Conservation (phyloP, 2,329 filamentous ascomycete species). For the Aspergillus floridensis region DNA sequence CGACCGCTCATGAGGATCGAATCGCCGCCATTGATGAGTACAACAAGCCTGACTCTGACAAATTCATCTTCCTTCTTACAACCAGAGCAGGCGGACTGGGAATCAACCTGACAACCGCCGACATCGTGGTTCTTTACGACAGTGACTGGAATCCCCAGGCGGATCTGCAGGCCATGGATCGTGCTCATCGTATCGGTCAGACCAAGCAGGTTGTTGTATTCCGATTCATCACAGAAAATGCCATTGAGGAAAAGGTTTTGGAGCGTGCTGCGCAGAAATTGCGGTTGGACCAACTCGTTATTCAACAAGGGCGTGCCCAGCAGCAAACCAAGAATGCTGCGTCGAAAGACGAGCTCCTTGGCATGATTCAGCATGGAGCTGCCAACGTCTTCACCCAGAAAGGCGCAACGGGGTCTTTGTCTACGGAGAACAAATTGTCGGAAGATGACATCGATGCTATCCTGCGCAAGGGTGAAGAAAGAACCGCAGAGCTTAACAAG, state of each 20-base stretch:
- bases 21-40: conserved; percentile 98
- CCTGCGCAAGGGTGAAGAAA: conserved; percentile 77
- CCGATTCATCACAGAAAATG: conserved; percentile 94
- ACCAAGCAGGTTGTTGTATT: conserved; percentile 98
- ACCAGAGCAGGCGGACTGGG: conserved; percentile 93
- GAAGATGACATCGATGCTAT: conserved; percentile 92
- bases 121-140: conserved; percentile 95
- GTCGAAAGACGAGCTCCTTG: conserved; percentile 92
- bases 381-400: conserved; percentile 84
- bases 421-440: conserved; percentile 62
- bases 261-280: conserved; percentile 96
- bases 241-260: conserved; percentile 96
- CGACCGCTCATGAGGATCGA: conserved; percentile 94
- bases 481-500: conserved; percentile 84
- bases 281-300: conserved; percentile 92
- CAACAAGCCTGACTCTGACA: conserved; percentile 92
- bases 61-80: conserved; percentile 93
- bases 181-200: conserved; percentile 96
- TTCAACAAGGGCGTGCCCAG: conserved; percentile 93
- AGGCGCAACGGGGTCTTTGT: conserved; percentile 60
- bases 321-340: conserved; percentile 85
- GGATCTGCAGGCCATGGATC: conserved; percentile 97
- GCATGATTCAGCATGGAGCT: conserved; percentile 99
- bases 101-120: conserved; percentile 92
- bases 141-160: conserved; percentile 99